A percentile compares a stretch with the other conserved stretches of the same genome.
Evolutionary conservation across 2,329 filamentous ascomycete species (phyloP).

Genomic region (Fusarium anthophilum): DNA sequence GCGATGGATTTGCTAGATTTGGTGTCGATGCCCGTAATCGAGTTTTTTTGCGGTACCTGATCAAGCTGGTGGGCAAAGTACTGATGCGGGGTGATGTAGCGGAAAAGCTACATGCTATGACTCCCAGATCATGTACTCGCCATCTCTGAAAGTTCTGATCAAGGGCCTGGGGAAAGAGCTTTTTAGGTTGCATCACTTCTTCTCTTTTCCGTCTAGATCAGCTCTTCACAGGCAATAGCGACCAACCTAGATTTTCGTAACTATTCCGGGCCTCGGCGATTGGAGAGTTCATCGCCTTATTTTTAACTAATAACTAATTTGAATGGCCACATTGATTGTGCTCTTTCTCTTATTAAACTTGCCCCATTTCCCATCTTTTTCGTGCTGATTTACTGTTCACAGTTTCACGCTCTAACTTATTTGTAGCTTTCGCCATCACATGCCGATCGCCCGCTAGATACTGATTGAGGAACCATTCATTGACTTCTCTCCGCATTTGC

Average conservation of each 20-base stretch:
- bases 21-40: constrained; percentile 38
- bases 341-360: constrained; percentile 6
- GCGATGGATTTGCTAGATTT: constrained; percentile 37
- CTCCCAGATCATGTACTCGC: constrained; percentile 22
- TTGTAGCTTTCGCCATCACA: constrained; percentile 32
- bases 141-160: constrained; percentile 32
- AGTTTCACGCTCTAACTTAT: not conserved
- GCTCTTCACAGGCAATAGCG: constrained; percentile 23
- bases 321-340: not conserved
- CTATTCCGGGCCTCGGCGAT: constrained; percentile 26
- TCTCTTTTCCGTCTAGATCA: constrained; percentile 26
- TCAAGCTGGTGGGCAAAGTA: constrained; percentile 29
- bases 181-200: constrained; percentile 27
- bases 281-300: constrained; percentile 9
- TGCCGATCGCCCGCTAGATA: constrained; percentile 29
- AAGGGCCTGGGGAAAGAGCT: constrained; percentile 1
- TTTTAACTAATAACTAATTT: not conserved
- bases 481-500: constrained; percentile 30
- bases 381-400: constrained; percentile 7
- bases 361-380: constrained; percentile 1
- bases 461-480: constrained; percentile 24
- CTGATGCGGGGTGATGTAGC: not conserved
- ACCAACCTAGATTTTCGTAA: constrained; percentile 4
- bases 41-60: constrained; percentile 41
- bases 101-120: constrained; percentile 13